These are phyloP conservation scores for Gossypium longicalyx DNA, from an alignment of 345 rosid genomes.

Conservation along the genomic window DNA sequence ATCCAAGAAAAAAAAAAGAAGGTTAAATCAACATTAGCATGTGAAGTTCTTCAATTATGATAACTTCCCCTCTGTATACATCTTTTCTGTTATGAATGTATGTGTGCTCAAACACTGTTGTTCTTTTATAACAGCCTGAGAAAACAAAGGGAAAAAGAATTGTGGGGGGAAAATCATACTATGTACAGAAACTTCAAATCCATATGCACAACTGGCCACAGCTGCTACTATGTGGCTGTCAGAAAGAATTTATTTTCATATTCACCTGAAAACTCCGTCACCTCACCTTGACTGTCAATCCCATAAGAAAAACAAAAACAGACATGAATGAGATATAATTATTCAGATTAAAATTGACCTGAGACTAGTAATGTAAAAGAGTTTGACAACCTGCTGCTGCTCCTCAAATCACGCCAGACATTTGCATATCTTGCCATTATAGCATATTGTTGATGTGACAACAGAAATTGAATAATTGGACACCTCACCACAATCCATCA, in stretches of 20 bases:
- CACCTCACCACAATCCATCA: neutral
- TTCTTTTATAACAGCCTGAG: neutral
- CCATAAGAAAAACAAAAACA: neutral
- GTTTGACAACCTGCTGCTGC: constrained; percentile 17
- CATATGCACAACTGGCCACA: neutral
- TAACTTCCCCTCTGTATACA: neutral
- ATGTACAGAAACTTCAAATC: constrained; percentile 21
- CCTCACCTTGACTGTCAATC: neutral
- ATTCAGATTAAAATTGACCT: constrained; percentile 15
- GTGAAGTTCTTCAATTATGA: neutral
- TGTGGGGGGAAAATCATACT: neutral
- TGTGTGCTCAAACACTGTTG: neutral
- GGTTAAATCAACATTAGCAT: no score
- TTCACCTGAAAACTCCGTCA: neutral
- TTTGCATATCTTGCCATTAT: constrained; percentile 6
- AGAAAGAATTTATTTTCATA: constrained; percentile 2
- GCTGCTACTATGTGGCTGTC: constrained; percentile 3
- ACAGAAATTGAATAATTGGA: neutral
- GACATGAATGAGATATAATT: neutral
- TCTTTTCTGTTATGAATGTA: neutral
- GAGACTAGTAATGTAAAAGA: neutral
- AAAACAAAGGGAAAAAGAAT: neutral
- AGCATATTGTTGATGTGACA: constrained; percentile 2
- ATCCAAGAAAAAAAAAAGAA: no score
- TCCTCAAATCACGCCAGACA: constrained; percentile 7